phyloP scores from a whole-genome alignment of 2,329 filamentous ascomycete species.

The Purpureocillium lavendulum region DNA sequence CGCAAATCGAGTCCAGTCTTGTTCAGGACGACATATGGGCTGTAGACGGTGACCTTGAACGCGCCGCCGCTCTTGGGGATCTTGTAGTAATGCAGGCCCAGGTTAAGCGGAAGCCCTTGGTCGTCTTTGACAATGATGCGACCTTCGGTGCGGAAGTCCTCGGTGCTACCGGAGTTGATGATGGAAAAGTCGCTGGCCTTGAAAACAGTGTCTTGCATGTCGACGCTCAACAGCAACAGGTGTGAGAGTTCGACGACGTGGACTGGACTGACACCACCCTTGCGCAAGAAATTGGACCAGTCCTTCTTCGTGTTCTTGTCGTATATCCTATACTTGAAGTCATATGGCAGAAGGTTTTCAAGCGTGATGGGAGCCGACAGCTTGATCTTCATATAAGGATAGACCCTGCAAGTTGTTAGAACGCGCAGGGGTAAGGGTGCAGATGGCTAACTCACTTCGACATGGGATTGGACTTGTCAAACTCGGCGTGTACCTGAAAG shows the following conservation, averaged over 20 bases:
- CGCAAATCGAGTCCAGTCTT: conserved; percentile 86
- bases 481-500: conserved; percentile 88
- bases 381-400: conserved; percentile 90
- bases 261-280: conserved; percentile 92
- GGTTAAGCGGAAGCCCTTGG: conserved; percentile 66
- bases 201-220: conserved; percentile 94
- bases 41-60: conserved; percentile 92
- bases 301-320: conserved; percentile 98
- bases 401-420: conserved; percentile 43
- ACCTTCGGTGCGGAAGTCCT: conserved; percentile 82
- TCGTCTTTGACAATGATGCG: conserved; percentile 76
- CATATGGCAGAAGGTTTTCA: conserved; percentile 89
- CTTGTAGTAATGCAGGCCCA: conserved; percentile 84
- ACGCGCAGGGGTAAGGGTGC: not conserved
- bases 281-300: conserved; percentile 96
- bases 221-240: conserved; percentile 81
- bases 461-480: conserved; percentile 74
- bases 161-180: conserved; percentile 81
- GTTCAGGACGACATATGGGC: conserved; percentile 90
- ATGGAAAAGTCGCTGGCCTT: conserved; percentile 95
- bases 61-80: conserved; percentile 89
- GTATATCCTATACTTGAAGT: conserved; percentile 99
- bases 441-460: conserved; percentile 45
- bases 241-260: conserved; percentile 96
- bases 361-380: conserved; percentile 88